Percentiles rank a stretch among this genome's conserved stretches.
Evolutionary conservation across 805 yeast genomes (phyloP).

Genomic region (Starmerella riodocensis): DNA sequence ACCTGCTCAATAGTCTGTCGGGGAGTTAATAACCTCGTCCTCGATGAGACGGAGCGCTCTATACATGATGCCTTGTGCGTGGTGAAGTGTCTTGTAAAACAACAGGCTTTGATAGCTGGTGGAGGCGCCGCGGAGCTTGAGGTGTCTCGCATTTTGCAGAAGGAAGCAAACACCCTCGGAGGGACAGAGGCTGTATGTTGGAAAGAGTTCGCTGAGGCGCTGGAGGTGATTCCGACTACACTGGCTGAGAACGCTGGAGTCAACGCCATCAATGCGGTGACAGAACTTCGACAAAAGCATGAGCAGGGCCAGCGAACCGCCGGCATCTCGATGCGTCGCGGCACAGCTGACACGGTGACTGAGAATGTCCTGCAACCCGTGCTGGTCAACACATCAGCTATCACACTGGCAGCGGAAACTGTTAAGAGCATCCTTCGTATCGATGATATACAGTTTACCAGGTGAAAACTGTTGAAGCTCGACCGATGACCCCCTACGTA

Average conservation of each 20-base stretch:
- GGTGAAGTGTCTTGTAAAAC: constrained; percentile 72
- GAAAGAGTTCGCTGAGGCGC: constrained; percentile 81
- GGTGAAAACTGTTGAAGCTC: constrained; percentile 31
- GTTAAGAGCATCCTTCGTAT: constrained; percentile 91
- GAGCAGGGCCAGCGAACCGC: constrained; percentile 82
- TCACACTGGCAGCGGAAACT: constrained; percentile 88
- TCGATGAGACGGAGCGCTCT: constrained; percentile 95
- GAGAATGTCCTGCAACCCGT: constrained; percentile 97
- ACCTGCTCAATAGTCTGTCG: constrained; percentile 65
- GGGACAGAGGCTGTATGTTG: constrained; percentile 87
- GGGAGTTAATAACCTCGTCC: constrained; percentile 81
- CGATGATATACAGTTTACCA: constrained; percentile 90
- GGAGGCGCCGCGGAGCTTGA: constrained; percentile 98
- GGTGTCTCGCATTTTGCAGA: constrained; percentile 57
- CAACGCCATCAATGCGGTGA: constrained; percentile 79
- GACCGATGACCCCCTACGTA: too few species aligned
- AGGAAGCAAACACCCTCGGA: constrained; percentile 51
- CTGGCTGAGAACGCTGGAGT: constrained; percentile 92
- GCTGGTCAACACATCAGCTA: constrained; percentile 84
- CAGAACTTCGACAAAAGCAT: constrained; percentile 82
- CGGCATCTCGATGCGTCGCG: constrained; percentile 90
- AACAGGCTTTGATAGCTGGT: constrained; percentile 85
- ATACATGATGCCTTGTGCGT: constrained; percentile 96
- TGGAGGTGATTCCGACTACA: constrained; percentile 87
- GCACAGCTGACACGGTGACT: constrained; percentile 81